Conservation (phyloP, 2,329 filamentous ascomycete genomes). For the Alternaria panax region DNA sequence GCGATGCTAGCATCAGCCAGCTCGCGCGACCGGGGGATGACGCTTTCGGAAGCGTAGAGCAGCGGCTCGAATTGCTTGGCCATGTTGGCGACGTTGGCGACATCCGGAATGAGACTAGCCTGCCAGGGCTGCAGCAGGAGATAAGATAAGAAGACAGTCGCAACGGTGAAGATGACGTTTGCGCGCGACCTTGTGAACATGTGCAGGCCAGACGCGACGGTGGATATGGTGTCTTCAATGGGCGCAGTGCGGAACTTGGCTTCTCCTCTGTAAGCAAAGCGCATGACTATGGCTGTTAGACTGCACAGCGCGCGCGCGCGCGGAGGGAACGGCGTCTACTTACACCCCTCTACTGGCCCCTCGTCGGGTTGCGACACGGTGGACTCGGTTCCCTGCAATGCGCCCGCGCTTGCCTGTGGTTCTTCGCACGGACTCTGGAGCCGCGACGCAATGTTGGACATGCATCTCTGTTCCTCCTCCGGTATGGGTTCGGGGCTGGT, state of each 20-base stretch:
- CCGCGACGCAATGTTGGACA: conserved; percentile 43
- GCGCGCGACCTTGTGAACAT: conserved; percentile 73
- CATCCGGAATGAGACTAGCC: conserved; percentile 75
- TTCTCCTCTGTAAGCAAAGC: conserved; percentile 86
- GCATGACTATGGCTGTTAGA: conserved; percentile 70
- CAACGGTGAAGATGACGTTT: conserved; percentile 68
- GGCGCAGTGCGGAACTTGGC: conserved; percentile 87
- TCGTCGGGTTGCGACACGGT: conserved; percentile 41
- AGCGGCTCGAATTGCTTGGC: conserved; percentile 92
- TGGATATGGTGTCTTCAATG: conserved; percentile 75
- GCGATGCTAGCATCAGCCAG: conserved; percentile 91
- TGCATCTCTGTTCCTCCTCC: conserved; percentile 41
- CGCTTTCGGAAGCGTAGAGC: conserved; percentile 93
- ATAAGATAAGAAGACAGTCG: conserved; percentile 70
- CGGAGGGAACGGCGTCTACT: conserved; percentile 22
- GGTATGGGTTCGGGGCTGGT: conserved; percentile 58
- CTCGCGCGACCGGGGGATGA: conserved; percentile 83
- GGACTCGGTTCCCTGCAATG: conserved; percentile 33
- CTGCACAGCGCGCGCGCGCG: conserved; percentile 12
- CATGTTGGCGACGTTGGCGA: conserved; percentile 88
- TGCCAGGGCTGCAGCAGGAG: conserved; percentile 71
- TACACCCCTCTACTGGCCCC: conserved; percentile 45
- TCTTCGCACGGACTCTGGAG: conserved; percentile 45
- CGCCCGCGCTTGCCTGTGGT: conserved; percentile 26
- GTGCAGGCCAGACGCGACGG: conserved; percentile 66